Evolutionary conservation across 306 rosid genomes (phyloP), one percentile per base, ranked within the genome.

Genomic region (Cicer judaicum): DNA sequence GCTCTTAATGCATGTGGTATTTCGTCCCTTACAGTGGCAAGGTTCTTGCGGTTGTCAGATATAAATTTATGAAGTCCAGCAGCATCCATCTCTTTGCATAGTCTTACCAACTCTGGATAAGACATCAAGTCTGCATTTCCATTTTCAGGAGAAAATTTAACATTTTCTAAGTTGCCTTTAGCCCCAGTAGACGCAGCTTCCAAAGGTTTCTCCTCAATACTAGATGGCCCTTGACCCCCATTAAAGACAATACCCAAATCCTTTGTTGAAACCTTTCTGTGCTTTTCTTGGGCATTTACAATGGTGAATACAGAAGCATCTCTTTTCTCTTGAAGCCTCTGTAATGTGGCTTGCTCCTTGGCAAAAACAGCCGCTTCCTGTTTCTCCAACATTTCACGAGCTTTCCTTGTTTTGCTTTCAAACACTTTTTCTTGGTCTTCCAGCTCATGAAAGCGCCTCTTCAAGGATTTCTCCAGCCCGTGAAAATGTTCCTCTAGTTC

Each of bases 401-500:
- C 88, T 84, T 87, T 79, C 55, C 81, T 60, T 40, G 97, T 92
- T 84, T 87, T 90, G 71, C 62, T 87, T 78, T 88, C 88, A 64
- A 90, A 94, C 84, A 85, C 88, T 83, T 90, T 94, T 85, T 94
- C 98, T 78, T 91, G 98, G 85, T 86, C 94, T 81, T 94, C 98
- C 89, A 94, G 80, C 78, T 90, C 97, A 88, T 88, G 88, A 68
- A 94, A 94, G 81, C 98, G 97, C 86, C 97, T 90, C 87, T 94
- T 94, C 75, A 94, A 79, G 73, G 98, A 91, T 77, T 91, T 94
- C 84, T 94, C 97, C 63, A 94, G 93, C 75, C 97, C 97, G 46
- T 88, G 95, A 39, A 94, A 90, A 87, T 92, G 99, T 67, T 87
- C 99, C 87, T 94, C 99, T 55, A 94, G 89, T 68, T 94, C 97